Evolutionary conservation across 129 eudicot genomes (phyloP), one percentile per base, ranked within the genome.

Genomic region (Flaveria trinervia): DNA sequence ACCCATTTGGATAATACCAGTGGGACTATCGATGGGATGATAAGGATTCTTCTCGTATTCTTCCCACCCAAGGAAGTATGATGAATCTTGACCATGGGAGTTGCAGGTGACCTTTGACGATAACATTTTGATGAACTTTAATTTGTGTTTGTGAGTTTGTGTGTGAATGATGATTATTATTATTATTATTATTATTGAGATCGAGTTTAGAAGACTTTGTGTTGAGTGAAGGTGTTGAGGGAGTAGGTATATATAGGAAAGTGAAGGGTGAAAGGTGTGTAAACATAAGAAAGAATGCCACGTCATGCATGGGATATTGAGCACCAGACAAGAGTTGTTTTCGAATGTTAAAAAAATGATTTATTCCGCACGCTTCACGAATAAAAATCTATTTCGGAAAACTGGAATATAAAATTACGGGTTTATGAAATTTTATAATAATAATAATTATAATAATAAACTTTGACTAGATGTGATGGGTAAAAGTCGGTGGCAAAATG

Each of bases 21-120:
- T 83, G 1, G 93, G 97, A 70, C 90, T 93, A 1, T 14, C 41
- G 57, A 80, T 16, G 25, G 85, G 86, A 33, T 87, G 81, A 69
- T 85, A 87, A 0, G 98, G 98, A 78, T 93, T 90, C 80, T 90
- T 93, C 87, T 93, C 97, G 80, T 90, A 93, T 78, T 91, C 98
- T 68, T 93, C 86, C 98, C 98, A 93, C 60, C 98, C 98, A 3
- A 91, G 87, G 75, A 93, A 93, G 88, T 93, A 93, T 0, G 95
- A 88, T 51, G 98, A 93, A 81, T 93, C 98, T 74, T 93, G 97
- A 30, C 98, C 97, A 22, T 93, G 97, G 0, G 89, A 77, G 73
- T 93, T 90, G 72, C 87, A 84, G 17, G 92, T 81, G 67, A 88
- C 96, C 73, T 83, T 88, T 65, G 65, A 68, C 4, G 98, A 90